phyloP scores from a whole-genome alignment of 192 early-diverging fungal species.

The Coemansia sp. region DNA sequence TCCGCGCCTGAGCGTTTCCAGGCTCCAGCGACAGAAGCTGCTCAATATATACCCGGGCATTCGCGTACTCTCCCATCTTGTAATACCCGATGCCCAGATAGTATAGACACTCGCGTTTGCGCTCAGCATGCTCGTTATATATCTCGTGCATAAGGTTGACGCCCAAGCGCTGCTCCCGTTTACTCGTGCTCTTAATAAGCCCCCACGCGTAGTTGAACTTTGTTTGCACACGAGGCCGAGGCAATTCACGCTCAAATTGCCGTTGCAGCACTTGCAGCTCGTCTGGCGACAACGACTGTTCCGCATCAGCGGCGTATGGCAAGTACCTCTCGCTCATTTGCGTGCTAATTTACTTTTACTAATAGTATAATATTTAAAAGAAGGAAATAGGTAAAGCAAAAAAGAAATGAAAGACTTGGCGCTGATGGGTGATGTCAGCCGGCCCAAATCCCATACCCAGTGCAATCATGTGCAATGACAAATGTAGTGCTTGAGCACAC shows the following conservation, averaged over 20 bases:
- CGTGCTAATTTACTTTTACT: not conserved
- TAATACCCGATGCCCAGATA: conserved; percentile 90
- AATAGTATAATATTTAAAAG: not conserved
- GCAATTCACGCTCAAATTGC: conserved; percentile 70
- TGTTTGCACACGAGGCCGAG: conserved; percentile 75
- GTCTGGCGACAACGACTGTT: conserved; percentile 31
- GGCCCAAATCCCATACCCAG: not conserved
- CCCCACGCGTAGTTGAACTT: conserved; percentile 99
- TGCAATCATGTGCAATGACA: conserved; percentile 2
- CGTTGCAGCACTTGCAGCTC: conserved; percentile 62
- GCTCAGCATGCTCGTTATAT: conserved; percentile 74
- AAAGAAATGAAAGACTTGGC: not conserved
- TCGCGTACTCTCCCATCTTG: conserved; percentile 84
- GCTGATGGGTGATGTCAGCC: not conserved
- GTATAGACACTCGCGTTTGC: conserved; percentile 92
- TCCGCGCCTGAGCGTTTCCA: conserved; percentile 75
- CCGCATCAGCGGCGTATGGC: conserved; percentile 51
- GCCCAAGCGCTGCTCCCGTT: conserved; percentile 72
- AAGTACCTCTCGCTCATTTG: conserved; percentile 31
- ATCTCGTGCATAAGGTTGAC: conserved; percentile 82
- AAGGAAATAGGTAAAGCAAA: not conserved
- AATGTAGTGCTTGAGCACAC: not conserved
- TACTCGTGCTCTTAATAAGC: conserved; percentile 68
- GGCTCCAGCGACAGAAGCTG: conserved; percentile 82
- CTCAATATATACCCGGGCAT: conserved; percentile 79